These are phyloP conservation scores for Penicillium sclerotiorum DNA, from an alignment of 2,329 filamentous ascomycete species.

Conservation along the genomic window DNA sequence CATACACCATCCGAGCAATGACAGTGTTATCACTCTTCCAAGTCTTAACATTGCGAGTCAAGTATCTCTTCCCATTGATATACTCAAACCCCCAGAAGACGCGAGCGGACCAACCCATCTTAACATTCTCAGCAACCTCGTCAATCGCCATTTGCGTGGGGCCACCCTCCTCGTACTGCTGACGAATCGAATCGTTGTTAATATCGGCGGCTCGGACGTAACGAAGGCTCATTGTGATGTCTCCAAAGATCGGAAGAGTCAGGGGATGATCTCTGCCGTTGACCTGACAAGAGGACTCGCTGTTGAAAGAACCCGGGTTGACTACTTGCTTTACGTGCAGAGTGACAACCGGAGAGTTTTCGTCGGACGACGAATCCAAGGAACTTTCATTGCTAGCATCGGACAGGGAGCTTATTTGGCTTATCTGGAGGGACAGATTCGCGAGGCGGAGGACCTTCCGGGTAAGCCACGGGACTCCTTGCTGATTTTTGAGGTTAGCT, in stretches of 20 bases:
- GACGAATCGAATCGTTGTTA: conserved; percentile 10
- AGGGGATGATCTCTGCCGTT: conserved; percentile 11
- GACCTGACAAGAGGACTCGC: conserved; percentile 14
- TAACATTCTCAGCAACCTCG: conserved; percentile 12
- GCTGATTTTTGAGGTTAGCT: conserved; percentile 10
- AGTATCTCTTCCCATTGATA: conserved; percentile 12
- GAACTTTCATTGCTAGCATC: background rate
- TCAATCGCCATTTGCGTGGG: conserved; percentile 12
- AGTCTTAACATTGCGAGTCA: conserved; percentile 17
- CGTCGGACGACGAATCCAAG: background rate
- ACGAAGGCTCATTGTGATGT: conserved; percentile 13
- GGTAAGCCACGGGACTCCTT: conserved; percentile 22
- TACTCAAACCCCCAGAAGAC: conserved; percentile 24
- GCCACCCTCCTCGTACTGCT: conserved; percentile 1
- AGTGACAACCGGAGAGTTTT: background rate
- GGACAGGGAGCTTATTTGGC: conserved; percentile 4
- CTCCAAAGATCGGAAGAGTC: conserved; percentile 21
- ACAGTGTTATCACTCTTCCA: conserved; percentile 4
- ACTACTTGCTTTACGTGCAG: conserved; percentile 19
- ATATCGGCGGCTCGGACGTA: conserved; percentile 8
- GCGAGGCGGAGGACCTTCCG: conserved; percentile 17
- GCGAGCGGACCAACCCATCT: conserved; percentile 19
- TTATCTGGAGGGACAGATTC: conserved; percentile 17
- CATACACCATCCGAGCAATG: conserved; percentile 10
- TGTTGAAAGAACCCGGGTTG: conserved; percentile 19